Conservation (phyloP, 108 stramenopile genomes). For the Nannochloropsis salina region DNA sequence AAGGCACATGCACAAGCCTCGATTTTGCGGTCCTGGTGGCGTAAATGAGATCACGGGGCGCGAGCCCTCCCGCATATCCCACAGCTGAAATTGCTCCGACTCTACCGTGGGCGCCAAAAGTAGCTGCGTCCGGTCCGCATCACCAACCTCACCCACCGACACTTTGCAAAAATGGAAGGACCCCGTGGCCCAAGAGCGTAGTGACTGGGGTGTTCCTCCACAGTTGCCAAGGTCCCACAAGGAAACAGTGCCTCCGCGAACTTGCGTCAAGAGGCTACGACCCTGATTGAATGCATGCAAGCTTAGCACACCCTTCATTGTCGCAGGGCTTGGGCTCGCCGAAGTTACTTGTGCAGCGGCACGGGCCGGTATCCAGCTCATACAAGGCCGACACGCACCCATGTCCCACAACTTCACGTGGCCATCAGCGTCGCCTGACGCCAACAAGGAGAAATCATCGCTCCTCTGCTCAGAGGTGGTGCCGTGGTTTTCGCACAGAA, state of each 20-base stretch:
- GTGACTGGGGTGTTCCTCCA: not conserved
- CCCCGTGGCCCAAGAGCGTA: not conserved
- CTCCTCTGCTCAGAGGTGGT: not conserved
- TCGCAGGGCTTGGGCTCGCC: not conserved
- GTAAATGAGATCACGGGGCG: not conserved
- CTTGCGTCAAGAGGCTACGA: not conserved
- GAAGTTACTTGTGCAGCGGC: not conserved
- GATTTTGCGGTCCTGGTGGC: not conserved
- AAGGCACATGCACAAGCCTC: not conserved
- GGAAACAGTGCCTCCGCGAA: not conserved
- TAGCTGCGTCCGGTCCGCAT: not conserved
- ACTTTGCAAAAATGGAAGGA: not conserved
- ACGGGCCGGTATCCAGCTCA: not conserved
- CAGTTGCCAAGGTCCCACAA: not conserved
- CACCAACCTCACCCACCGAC: not conserved
- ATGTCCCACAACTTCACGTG: slow-evolving; percentile 12
- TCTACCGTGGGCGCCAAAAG: not conserved
- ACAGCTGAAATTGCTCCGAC: slow-evolving; percentile 8
- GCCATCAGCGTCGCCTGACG: slow-evolving; percentile 18
- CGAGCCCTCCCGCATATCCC: not conserved
- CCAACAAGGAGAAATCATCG: not conserved
- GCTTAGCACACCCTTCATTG: slow-evolving; percentile 10
- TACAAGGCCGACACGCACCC: not conserved
- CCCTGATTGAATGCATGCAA: slow-evolving; percentile 19
- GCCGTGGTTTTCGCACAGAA: not conserved